Evolutionary conservation across 169 alveolate genomes (phyloP), one percentile per base, ranked within the genome.

Genomic region (Cryptosporidium viatorum): DNA sequence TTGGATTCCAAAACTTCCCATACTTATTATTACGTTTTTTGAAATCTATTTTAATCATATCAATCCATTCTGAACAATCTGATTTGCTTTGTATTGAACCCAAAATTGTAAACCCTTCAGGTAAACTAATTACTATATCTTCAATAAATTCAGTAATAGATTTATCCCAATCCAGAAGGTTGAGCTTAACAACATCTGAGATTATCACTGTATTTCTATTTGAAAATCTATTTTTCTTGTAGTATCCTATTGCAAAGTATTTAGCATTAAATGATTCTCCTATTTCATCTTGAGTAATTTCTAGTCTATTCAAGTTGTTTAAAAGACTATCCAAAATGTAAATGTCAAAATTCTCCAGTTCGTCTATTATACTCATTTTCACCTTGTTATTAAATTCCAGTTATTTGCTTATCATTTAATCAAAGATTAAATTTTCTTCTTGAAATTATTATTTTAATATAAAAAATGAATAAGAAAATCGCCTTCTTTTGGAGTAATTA

Each of bases 241-340:
- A 58, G 37, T 52, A 73, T 9, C 86, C 86, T n/a, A 73, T 59
- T 10, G 52, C 86, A 73, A 73, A 73, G 31, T 73, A 73, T 55
- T 52, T 73, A 16, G 39, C 86, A 55, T 73, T 73, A 14, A 73
- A 10, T 18, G 71, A 23, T n/a, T 73, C 86, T 14, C 86, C 86
- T 14, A 73, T 59, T 23, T 73, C 71, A 29, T 59, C 86, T 29
- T 73, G 43, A 5, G 68, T 37, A 14, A 73, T 73, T 18, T 59
- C 86, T 4, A 55, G 51, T 35, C 35, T 59, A 37, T 73, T 73
- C n/a, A 73, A 37, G 23, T 23, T 39, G 33, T 31, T 4, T 7
- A 73, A 29, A 10, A 73, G 48, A 9, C 55, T 31, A 16, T 55
- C 71, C 39, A 73, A 23, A 21, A 73, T 39, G 23, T 51, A 55